Base-by-base conservation (phyloP, 148 eudicot genomes). In the Gaultheria prostrata region DNA sequence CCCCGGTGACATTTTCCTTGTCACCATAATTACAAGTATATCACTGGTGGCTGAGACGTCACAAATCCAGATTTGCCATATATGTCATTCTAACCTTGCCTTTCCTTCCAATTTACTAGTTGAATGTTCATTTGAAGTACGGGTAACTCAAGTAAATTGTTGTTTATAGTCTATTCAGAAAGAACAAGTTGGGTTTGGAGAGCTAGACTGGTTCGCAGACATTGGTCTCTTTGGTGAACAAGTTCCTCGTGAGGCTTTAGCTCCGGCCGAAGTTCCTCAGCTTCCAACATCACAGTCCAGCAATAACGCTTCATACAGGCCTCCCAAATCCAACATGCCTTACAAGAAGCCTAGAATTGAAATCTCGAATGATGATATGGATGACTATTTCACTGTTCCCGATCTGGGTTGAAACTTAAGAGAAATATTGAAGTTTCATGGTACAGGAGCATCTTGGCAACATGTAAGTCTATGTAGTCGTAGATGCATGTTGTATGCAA, bases 261-360 rank as follows among this genome's bases (percentile, higher is more conserved):
- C 87, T 82, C 94, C 95, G 33, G 99, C 99, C 18, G 99, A 97
- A 89, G 98, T 97, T 49, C 99, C 99, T 82, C 94, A 97, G 84
- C 94, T 97, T 67, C 93, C 92, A 2, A 83, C 84, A 72, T 83
- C 92, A 53, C 83, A 93, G 18, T 84, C 89, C 6, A 86, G 45
- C 83, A 87, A 87, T 73, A n/a, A 82, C 45, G 15, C 86, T 72
- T 84, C 90, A 6, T 86, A 87, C 87, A 90, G 89, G 70, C 81
- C 91, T 80, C 75, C 85, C 28, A 92, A 91, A 84, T 82, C 48
- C 73, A 85, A 86, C 86, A 78, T 84, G 86, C 86, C 97, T 49
- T 53, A 88, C 91, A 97, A 97, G 89, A 97, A 92, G 87, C 92
- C 96, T 6, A 89, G 99, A 59, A 83, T 93, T 2, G 99, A 93